Evolutionary conservation across 352 stramenopile species (phyloP).

Genomic region (Globisporangium echinulatum): DNA sequence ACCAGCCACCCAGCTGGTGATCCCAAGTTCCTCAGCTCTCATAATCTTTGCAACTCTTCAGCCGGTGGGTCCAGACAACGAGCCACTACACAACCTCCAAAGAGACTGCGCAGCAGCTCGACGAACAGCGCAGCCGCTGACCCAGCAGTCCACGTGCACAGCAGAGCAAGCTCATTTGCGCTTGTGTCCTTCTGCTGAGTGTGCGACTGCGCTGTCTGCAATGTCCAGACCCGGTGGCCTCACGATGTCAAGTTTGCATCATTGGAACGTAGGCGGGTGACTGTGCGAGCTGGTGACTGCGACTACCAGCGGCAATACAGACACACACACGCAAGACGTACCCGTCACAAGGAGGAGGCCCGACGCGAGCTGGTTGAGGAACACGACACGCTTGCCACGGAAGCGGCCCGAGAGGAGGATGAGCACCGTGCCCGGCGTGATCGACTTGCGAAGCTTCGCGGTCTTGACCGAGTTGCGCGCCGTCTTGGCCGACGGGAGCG

Average conservation of each 20-base stretch:
- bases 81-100: constrained; percentile 4
- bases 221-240: constrained; percentile 25
- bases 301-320: not conserved
- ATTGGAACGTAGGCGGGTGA: constrained; percentile 28
- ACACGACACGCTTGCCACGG: constrained; percentile 98
- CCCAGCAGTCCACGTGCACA: constrained; percentile 7
- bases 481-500: constrained; percentile 67
- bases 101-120: constrained; percentile 1
- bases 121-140: not conserved
- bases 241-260: constrained; percentile 71
- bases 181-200: constrained; percentile 8
- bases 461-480: constrained; percentile 82
- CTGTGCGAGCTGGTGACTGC: not conserved
- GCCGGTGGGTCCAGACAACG: constrained; percentile 22
- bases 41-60: constrained; percentile 78
- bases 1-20: no score
- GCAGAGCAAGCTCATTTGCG: constrained; percentile 2
- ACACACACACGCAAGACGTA: constrained; percentile 23
- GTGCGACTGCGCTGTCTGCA: not conserved
- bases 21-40: constrained; percentile 76
- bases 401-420: constrained; percentile 98
- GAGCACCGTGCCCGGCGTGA: constrained; percentile 96
- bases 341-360: constrained; percentile 95
- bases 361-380: constrained; percentile 96
- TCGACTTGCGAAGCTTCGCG: constrained; percentile 93